Base-by-base conservation (phyloP, 225 moss, liverwort and hornwort genomes). In the Takakia lepidozioides region DNA sequence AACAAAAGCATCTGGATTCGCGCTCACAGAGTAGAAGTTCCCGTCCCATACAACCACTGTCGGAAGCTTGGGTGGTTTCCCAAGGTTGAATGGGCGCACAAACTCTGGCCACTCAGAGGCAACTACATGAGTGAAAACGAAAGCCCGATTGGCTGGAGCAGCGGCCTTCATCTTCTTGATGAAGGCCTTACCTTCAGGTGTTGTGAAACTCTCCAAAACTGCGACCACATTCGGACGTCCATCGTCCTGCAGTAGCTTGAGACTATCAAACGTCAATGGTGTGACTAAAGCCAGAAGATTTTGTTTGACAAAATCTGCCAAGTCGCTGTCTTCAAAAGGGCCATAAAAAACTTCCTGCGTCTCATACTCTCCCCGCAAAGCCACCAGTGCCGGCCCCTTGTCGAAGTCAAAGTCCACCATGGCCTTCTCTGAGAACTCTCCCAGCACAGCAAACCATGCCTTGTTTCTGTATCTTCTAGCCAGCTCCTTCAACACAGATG, bases 351-450 rank as follows among this genome's bases (percentile, higher is more conserved):
- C 75, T 11, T 32, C 32, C 32, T 6, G 8, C 32, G 11, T 6
- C 32, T 32, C 32, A 6, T 11, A 7, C 11, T 11, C 56, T 88
- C 92, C 13, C 68, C 80, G 46, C 62, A 30, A 34, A 25, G 75
- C 76, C 16, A 85, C 80, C 59, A 93, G 55, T 2, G 88, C 92
- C 21, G 82, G 92, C 14, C 52, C 62, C 38, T 81, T 85, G 65
- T 88, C 88, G 25, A 93, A 93, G 65, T 93, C 76, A 41, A 76
- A 88, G 27, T 65, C 78, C 23, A 54, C 49, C 85, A 83, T 85
- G 37, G 74, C 56, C 25, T 59, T 64, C 15, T 85, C 88, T 8
- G 92, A 57, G 40, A 85, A 64, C 51, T 65, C 74, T 37, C 73
- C 67, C 44, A 93, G 64, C 37, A 73, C 72, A 36, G 75, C 85